A percentile compares a stretch with the other conserved stretches of the same genome.
phyloP scores from a whole-genome alignment of 148 eudicot species.

The Beta vulgaris region DNA sequence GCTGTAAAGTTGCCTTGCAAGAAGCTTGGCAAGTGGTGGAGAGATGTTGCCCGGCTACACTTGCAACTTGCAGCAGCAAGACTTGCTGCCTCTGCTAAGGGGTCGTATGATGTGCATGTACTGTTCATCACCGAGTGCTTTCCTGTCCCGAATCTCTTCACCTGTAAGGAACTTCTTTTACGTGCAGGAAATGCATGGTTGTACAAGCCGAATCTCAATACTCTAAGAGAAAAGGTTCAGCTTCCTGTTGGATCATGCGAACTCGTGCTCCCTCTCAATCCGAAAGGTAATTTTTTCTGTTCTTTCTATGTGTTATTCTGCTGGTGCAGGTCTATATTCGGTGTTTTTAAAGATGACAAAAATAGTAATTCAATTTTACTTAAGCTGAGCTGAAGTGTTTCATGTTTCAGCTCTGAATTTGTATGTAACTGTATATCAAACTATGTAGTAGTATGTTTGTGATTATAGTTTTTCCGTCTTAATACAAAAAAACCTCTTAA shows the following conservation, averaged over 20 bases:
- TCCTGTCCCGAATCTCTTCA: conserved; percentile 80
- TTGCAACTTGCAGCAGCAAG: conserved; percentile 82
- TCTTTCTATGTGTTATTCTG: not conserved
- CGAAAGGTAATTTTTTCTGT: conserved; percentile 56
- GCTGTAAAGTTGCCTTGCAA: conserved; percentile 90
- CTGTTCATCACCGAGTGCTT: conserved; percentile 76
- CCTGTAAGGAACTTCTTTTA: conserved; percentile 72
- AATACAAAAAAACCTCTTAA: not conserved
- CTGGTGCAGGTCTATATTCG: not conserved
- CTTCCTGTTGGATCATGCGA: conserved; percentile 98
- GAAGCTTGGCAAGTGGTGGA: conserved; percentile 62
- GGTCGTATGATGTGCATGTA: conserved; percentile 62
- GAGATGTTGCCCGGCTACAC: conserved; percentile 85
- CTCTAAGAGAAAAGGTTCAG: conserved; percentile 68
- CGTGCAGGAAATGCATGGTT: conserved; percentile 74
- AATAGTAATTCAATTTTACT: not conserved
- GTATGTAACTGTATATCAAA: not conserved
- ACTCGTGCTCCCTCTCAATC: conserved; percentile 76
- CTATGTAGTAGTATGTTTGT: not conserved
- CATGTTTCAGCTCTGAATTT: conserved; percentile 4
- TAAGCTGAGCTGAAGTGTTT: not conserved
- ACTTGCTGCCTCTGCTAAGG: conserved; percentile 70
- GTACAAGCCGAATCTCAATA: conserved; percentile 66
- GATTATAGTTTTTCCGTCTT: too few species aligned
- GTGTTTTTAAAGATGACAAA: not conserved